A percentile compares a stretch with the other conserved stretches of the same genome.
Evolutionary conservation across 768 basidiomycete genomes (phyloP).

Genomic region (Tephrocybe sp.): DNA sequence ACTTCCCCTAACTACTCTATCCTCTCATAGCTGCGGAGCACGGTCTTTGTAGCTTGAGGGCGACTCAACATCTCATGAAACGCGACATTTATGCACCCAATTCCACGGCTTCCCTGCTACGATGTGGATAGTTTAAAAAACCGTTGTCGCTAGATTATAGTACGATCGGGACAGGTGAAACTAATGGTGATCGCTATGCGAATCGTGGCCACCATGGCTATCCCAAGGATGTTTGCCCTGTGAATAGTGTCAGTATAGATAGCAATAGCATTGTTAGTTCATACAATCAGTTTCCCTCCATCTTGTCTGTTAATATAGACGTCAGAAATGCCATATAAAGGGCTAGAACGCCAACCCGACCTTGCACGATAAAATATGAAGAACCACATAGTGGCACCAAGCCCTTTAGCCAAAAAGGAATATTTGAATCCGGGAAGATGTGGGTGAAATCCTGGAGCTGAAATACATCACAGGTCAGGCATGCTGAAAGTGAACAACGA

Average conservation of each 20-base stretch:
- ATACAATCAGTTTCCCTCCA: constrained; percentile 69
- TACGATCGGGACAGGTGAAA: constrained; percentile 9
- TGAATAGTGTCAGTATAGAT: constrained; percentile 2
- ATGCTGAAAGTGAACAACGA: constrained; percentile 1
- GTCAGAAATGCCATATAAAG: not conserved
- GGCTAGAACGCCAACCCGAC: constrained; percentile 44
- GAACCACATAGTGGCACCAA: constrained; percentile 98
- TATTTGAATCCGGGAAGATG: constrained; percentile 79
- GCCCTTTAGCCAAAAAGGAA: constrained; percentile 75
- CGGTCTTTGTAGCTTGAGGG: no score
- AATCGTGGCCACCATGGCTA: constrained; percentile 28
- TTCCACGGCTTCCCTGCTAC: no score
- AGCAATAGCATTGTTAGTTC: constrained; percentile 14
- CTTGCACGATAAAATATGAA: constrained; percentile 95
- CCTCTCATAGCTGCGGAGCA: no score
- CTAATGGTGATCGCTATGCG: constrained; percentile 40
- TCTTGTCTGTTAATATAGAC: constrained; percentile 53
- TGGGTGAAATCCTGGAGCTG: constrained; percentile 82
- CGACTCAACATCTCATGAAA: no score
- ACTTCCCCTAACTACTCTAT: no score
- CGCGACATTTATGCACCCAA: no score
- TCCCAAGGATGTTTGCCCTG: constrained; percentile 55
- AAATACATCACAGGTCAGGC: constrained; percentile 6
- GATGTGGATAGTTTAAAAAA: no score
- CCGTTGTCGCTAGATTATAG: not conserved